Evolutionary conservation across 768 basidiomycete genomes (phyloP).

Genomic region (Hygrophorus russula): DNA sequence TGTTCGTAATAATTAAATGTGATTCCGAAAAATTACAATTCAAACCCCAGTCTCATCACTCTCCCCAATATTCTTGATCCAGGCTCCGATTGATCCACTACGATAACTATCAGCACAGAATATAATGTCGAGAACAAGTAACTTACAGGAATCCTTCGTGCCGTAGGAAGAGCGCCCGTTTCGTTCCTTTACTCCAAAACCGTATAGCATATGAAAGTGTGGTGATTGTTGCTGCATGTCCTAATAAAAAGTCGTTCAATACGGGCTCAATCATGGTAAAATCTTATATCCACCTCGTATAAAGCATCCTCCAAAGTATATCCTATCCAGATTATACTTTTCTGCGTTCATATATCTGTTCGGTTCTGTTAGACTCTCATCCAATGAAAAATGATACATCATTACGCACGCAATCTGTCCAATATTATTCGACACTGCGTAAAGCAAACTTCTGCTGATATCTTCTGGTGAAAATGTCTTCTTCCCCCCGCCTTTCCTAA

Average conservation of each 20-base stretch:
- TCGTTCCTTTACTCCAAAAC: constrained; percentile 98
- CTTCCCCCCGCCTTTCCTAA: constrained; percentile 78
- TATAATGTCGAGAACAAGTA: constrained; percentile 3
- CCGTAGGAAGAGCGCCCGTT: constrained; percentile 90
- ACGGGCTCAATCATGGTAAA: neutral
- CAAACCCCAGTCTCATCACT: neutral
- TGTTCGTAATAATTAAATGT: constrained; percentile 2
- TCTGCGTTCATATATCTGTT: constrained; percentile 97
- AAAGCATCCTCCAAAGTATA: constrained; percentile 99
- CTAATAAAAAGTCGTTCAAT: constrained; percentile 28
- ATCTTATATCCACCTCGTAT: constrained; percentile 68
- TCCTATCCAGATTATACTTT: constrained; percentile 91
- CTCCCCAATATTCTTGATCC: constrained; percentile 87
- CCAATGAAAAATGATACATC: neutral
- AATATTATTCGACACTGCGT: constrained; percentile 97
- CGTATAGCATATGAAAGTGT: constrained; percentile 98
- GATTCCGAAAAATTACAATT: neutral
- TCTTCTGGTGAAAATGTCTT: constrained; percentile 80
- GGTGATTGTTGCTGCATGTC: constrained; percentile 93
- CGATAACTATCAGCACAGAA: constrained; percentile 4
- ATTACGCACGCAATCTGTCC: constrained; percentile 94
- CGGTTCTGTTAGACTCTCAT: neutral
- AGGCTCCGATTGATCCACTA: constrained; percentile 91
- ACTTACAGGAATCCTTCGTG: constrained; percentile 97
- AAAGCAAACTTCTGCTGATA: constrained; percentile 87